Base-by-base conservation (phyloP, 208 protist genomes). In the Leishmania major region DNA sequence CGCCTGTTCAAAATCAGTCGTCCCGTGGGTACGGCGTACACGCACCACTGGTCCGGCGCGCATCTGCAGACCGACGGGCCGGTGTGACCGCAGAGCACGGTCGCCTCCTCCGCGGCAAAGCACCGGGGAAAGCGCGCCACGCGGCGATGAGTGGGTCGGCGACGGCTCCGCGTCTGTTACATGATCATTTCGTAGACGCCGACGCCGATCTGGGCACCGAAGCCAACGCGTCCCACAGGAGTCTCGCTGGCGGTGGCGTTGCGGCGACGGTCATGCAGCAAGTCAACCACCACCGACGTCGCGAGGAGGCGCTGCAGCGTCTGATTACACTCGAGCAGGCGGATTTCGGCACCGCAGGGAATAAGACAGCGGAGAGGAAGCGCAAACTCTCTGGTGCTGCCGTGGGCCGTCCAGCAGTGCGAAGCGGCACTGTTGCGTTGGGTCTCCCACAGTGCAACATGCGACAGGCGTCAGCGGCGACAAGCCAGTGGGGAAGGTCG, bases 241-340 rank as follows among this genome's bases (percentile, higher is more conserved):
- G 49, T 13, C 28, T 57, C 31, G 8, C 66, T 6, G 31, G 35
- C n/a, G 55, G 10, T 11, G 19, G 22, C 75, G 40, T 75, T 15
- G 83, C 88, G n/a, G 79, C 85, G 43, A 57, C 70, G 10, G 85
- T 93, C 43, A 88, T 93, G 59, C 86, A 93, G 72, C 78, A 85
- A 2, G 88, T 84, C 71, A 89, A 93, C 79, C 79, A 84, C 43
- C 45, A 87, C 67, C 84, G 87, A 19, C 90, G 90, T 47, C 87
- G 82, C 70, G 87, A 84, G 37, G 84, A 92, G 60, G 88, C 88
- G 3, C 51, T 92, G 76, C 64, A 83, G 45, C 66, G 78, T 31
- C 82, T 93, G 19, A 74, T 86, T 7, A 73, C 86, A 67, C 40
- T 78, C 62, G 59, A 84, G 70, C 72, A 71, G 74, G 53, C 74